A percentile compares a stretch with the other conserved stretches of the same genome.
Evolutionary conservation across 2,329 filamentous ascomycete species (phyloP).

Genomic region (Phialocephala sp.): DNA sequence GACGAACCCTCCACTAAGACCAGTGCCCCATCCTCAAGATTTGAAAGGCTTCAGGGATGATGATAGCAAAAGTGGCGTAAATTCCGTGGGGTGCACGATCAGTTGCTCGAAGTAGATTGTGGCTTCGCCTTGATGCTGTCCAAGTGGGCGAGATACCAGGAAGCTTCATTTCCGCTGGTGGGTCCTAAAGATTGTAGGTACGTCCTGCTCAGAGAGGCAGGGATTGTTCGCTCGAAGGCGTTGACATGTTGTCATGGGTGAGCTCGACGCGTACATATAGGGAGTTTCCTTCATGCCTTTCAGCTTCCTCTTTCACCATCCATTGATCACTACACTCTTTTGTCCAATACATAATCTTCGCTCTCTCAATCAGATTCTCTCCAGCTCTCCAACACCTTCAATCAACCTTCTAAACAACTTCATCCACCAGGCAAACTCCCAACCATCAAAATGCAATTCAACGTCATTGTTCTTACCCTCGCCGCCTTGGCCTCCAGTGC

Average conservation of each 20-base stretch:
- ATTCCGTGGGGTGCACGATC: slow-evolving; percentile 21
- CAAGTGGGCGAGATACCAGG: slow-evolving; percentile 8
- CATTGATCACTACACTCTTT: slow-evolving; percentile 38
- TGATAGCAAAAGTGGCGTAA: slow-evolving; percentile 24
- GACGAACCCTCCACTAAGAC: slow-evolving; percentile 1
- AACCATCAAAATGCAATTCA: slow-evolving; percentile 46
- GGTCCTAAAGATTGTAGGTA: slow-evolving; percentile 22
- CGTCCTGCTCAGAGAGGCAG: slow-evolving; percentile 3
- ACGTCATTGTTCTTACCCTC: slow-evolving; percentile 36
- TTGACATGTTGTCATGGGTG: slow-evolving; percentile 12
- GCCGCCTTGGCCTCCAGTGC: slow-evolving; percentile 41
- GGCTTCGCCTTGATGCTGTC: slow-evolving; percentile 6
- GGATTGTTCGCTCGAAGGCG: slow-evolving; percentile 8
- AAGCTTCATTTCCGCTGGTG: slow-evolving; percentile 35
- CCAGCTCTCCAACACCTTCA: slow-evolving; percentile 19
- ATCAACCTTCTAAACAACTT: slow-evolving; percentile 20
- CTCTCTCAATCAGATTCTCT: slow-evolving; percentile 21
- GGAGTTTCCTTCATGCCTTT: slow-evolving; percentile 7
- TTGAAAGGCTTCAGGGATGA: slow-evolving; percentile 11
- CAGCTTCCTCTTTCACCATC: slow-evolving; percentile 10
- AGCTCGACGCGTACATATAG: slow-evolving; percentile 31
- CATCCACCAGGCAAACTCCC: slow-evolving; percentile 26
- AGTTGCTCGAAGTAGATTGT: slow-evolving; percentile 27
- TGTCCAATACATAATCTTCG: slow-evolving; percentile 34
- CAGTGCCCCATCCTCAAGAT: slow-evolving; percentile 4